phyloP scores from a whole-genome alignment of 2,329 filamentous ascomycete genomes.

The Fusarium kyushuense region DNA sequence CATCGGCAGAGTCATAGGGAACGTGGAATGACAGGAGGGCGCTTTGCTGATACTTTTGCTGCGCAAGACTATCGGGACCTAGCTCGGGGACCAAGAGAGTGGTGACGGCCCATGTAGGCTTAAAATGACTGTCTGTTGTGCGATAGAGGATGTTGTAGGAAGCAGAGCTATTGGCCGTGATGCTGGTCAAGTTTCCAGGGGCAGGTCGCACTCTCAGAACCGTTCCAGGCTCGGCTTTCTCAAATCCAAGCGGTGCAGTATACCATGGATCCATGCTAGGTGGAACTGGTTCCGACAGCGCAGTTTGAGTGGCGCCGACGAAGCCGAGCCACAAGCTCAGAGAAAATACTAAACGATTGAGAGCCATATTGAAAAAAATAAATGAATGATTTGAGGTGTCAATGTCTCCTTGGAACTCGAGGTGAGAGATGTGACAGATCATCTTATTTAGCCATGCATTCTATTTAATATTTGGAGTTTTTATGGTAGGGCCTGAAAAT shows the following conservation, averaged over 20 bases:
- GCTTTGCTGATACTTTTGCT: slow-evolving; percentile 17
- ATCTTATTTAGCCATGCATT: no score
- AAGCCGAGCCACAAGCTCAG: not conserved
- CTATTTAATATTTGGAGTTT: not conserved
- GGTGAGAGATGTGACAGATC: not conserved
- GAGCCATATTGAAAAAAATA: not conserved
- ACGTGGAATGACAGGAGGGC: slow-evolving; percentile 41
- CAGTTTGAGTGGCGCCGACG: not conserved
- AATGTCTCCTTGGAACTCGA: not conserved
- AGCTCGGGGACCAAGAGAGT: slow-evolving; percentile 39
- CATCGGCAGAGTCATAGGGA: slow-evolving; percentile 41
- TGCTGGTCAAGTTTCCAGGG: slow-evolving; percentile 41
- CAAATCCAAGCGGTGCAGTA: slow-evolving; percentile 34
- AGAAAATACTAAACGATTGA: no score
- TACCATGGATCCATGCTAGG: slow-evolving; percentile 47
- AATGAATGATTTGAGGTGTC: not conserved
- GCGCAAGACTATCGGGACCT: slow-evolving; percentile 24
- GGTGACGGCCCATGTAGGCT: slow-evolving; percentile 42
- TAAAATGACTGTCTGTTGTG: slow-evolving; percentile 44
- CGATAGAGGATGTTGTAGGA: slow-evolving; percentile 44
- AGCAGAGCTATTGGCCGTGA: slow-evolving; percentile 36
- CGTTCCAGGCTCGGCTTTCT: slow-evolving; percentile 33
- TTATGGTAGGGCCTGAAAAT: not conserved
- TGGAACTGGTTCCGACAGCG: slow-evolving; percentile 14
- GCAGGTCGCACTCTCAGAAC: slow-evolving; percentile 42